These are phyloP conservation scores for Globisporangium spiculum DNA, from an alignment of 352 stramenopile species.

Conservation along the genomic window DNA sequence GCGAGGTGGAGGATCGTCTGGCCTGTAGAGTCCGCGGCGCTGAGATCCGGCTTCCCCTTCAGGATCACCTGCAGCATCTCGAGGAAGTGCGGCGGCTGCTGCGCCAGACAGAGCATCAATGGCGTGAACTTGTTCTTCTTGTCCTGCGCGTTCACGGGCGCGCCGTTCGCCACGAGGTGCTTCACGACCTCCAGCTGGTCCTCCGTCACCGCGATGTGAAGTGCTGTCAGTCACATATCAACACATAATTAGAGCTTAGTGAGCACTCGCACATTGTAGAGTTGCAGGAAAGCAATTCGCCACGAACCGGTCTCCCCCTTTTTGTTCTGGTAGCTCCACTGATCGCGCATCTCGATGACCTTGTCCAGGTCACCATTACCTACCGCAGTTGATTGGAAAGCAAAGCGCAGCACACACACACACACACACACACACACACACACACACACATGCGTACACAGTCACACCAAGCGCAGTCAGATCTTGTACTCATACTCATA, in stretches of 20 bases:
- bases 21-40: constrained; percentile 52
- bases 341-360: constrained; percentile 58
- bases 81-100: constrained; percentile 61
- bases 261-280: neutral
- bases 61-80: constrained; percentile 64
- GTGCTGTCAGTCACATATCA: constrained; percentile 26
- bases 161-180: constrained; percentile 64
- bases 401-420: neutral
- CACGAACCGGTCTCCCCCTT: constrained; percentile 71
- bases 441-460: neutral
- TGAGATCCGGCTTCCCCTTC: constrained; percentile 70
- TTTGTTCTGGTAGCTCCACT: constrained; percentile 80
- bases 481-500: neutral
- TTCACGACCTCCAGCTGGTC: constrained; percentile 71
- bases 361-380: constrained; percentile 72
- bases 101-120: constrained; percentile 70
- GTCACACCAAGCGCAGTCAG: neutral
- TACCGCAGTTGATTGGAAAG: constrained; percentile 13
- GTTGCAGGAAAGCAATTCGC: too few relatives aligned
- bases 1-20: constrained; percentile 69
- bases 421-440: neutral
- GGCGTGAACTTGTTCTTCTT: constrained; percentile 79
- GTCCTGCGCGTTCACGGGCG: constrained; percentile 66
- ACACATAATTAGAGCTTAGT: neutral
- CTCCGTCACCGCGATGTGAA: constrained; percentile 71